Base-by-base conservation (phyloP, 257 asterid genomes). In the Solanum habrochaites region DNA sequence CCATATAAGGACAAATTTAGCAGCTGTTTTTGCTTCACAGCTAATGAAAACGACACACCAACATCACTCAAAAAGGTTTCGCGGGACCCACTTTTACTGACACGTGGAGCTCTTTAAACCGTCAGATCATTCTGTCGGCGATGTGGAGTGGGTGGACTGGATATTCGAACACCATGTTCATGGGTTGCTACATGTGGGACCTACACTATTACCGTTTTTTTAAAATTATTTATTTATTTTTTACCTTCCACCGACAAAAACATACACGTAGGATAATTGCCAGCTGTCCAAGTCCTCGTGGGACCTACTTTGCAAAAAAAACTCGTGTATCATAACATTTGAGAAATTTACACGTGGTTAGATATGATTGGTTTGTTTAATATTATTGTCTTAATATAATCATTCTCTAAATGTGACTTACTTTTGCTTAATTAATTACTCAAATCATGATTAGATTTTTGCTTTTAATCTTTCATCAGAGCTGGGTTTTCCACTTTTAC, bases 81-180 rank as follows among this genome's bases (percentile, higher is more conserved):
- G 1, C 4, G 71, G 71, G 89, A 85, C 88, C 93, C 90, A 81
- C 77, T 2, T 27, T 6, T 21, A 1, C 4, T 8, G 23, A 37
- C 87, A 89, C 93, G 94, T 93, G 92, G 92, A 87, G 4, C 0
- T 6, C 7, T 11, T 11, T 0, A 3, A 2, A 11, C 69, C 91
- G 88, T 91, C 35, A 83, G 91, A 91, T 88, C 80, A 62, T 83
- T 90, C 85, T 90, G 93, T 90, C 93, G 93, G 93, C 88, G 71
- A 52, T 71, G 85, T 73, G 77, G 83, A 58, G 88, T 71, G 29
- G 16, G 6, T 29, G 85, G 42, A 80, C 69, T 5, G 67, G 66
- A 47, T 80, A 27, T 18, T 52, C 23, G 62, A 9, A 52, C 62
- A 16, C 66, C 66, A 80, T 40, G 43, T 29, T 47, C 29, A 5